These are phyloP conservation scores for Naematelia encephala DNA, from an alignment of 768 basidiomycete species.

Conservation along the genomic window DNA sequence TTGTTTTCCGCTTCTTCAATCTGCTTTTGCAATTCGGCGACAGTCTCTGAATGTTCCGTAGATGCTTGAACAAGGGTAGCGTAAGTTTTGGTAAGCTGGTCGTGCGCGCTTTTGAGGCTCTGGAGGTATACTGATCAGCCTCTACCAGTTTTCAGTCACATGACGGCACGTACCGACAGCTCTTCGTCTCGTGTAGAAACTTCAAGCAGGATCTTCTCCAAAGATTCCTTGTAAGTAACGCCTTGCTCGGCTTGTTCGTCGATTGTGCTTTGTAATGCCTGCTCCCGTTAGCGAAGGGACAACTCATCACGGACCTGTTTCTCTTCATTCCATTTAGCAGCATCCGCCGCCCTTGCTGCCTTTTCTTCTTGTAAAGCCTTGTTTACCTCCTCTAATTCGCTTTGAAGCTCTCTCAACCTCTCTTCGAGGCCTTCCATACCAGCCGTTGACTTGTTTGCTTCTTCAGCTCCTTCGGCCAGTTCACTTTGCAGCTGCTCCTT, in stretches of 20 bases:
- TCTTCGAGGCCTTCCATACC: slow-evolving; percentile 10
- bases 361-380: slow-evolving; percentile 2
- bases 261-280: neutral
- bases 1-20: neutral
- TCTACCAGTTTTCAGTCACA: slow-evolving; percentile 3
- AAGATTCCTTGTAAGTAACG: neutral
- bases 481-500: slow-evolving; percentile 14
- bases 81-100: slow-evolving; percentile 14
- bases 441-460: slow-evolving; percentile 13
- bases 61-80: slow-evolving; percentile 13
- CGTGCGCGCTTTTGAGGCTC: slow-evolving; percentile 16
- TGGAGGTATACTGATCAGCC: slow-evolving; percentile 4
- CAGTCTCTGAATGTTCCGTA: slow-evolving; percentile 10
- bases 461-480: slow-evolving; percentile 16
- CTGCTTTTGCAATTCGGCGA: slow-evolving; percentile 12
- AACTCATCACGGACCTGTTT: slow-evolving; percentile 15
- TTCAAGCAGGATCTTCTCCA: neutral
- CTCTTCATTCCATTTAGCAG: slow-evolving; percentile 8
- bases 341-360: slow-evolving; percentile 3
- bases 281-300: neutral
- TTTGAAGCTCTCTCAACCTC: slow-evolving; percentile 8
- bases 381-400: slow-evolving; percentile 13
- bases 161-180: neutral
- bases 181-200: neutral
- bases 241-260: neutral